Base-by-base conservation (phyloP, 192 early-diverging fungal species). In the Umbelopsis ramanniana region DNA sequence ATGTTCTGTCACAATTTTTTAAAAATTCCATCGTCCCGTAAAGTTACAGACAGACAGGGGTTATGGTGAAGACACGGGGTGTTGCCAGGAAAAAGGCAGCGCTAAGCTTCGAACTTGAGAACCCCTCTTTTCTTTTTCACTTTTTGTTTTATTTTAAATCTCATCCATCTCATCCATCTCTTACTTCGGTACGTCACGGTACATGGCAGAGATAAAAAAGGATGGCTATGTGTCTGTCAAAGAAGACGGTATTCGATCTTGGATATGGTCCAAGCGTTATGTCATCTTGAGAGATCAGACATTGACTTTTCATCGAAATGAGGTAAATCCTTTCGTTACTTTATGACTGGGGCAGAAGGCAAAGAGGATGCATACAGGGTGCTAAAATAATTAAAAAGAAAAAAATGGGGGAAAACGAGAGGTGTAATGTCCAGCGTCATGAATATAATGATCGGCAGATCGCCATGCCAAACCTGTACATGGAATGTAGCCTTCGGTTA, bases 221-320 rank as follows among this genome's bases (percentile, higher is more conserved):
- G 87, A 93, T 55, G 95, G 95, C 29, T 93, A 92, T 74, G 84
- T 89, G 45, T 86, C 88, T 40, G 91, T 97, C 68, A 97, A 96
- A 83, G 97, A 99, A 63, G 95, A 96, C 53, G 95, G 94, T 24
- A 79, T 96, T 67, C 81, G 89, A 69, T 89, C 91, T 52, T 99
- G 95, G 83, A 90, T 98, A 76, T 99, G 97, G 97, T 93, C 93
- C 48, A 96, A 96, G 82, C 80, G 96, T 72, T 97, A 95, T 90
- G 87, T 95, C 53, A 84, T 97, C 6, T 82, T 99, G 26, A 86
- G 94, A 70, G 92, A 94, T 71, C 90, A 91, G 76, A 96, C 94
- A 8, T 85, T 98, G 52, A 94, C 95, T 26, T 93, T 98, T 72
- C 95, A 98, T 83, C 86, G 92, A 70, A 98, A 93, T 80, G 96